A percentile compares a stretch with the other conserved stretches of the same genome.
phyloP scores from a whole-genome alignment of 805 yeast species.

The Candida michaelii region DNA sequence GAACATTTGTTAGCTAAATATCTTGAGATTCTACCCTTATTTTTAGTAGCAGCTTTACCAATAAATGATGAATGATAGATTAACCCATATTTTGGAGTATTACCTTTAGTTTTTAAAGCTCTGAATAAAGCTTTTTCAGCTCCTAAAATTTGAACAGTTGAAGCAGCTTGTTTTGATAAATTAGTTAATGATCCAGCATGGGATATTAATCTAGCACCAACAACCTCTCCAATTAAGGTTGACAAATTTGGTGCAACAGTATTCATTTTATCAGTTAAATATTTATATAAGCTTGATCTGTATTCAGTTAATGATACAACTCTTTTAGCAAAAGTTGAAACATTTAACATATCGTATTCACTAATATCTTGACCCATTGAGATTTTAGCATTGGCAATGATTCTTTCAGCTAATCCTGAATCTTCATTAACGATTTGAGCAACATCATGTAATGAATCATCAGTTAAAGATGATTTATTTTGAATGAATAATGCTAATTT shows the following conservation, averaged over 20 bases:
- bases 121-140: slow-evolving; percentile 96
- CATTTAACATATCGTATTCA: slow-evolving; percentile 91
- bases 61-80: slow-evolving; percentile 93
- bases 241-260: slow-evolving; percentile 96
- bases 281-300: slow-evolving; percentile 78
- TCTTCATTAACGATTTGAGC: slow-evolving; percentile 91
- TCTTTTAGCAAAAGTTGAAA: slow-evolving; percentile 87
- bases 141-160: slow-evolving; percentile 96
- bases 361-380: slow-evolving; percentile 99
- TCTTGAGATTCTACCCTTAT: slow-evolving; percentile 98
- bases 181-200: slow-evolving; percentile 98
- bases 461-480: slow-evolving; percentile 83
- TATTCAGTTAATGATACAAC: slow-evolving; percentile 90
- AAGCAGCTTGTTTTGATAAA: slow-evolving; percentile 97
- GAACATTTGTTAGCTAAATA: slow-evolving; percentile 99
- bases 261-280: slow-evolving; percentile 94
- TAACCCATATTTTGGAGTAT: slow-evolving; percentile 94
- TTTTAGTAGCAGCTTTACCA: slow-evolving; percentile 91
- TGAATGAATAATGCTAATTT: slow-evolving; percentile 75
- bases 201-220: slow-evolving; percentile 96
- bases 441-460: slow-evolving; percentile 91
- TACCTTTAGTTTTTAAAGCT: slow-evolving; percentile 94
- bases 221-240: slow-evolving; percentile 96
- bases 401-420: slow-evolving; percentile 83
- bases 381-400: slow-evolving; percentile 92